phyloP scores from a whole-genome alignment of 176 grass and related monocot species.

The Dendrocalamus sinicus region DNA sequence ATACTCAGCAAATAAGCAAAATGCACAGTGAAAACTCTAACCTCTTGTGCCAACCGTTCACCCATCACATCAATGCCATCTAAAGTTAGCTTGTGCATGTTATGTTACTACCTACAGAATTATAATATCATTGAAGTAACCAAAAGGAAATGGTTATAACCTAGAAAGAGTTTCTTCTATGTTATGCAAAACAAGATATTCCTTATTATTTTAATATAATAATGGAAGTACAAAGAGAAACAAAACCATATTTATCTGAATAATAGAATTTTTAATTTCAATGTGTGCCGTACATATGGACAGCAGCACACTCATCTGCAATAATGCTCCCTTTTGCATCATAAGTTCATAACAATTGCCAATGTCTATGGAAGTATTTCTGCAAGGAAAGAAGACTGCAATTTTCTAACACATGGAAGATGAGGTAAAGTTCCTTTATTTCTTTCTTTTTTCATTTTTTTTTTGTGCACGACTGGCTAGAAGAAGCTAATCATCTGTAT shows the following conservation, averaged over 20 bases:
- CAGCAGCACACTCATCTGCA: constrained; percentile 16
- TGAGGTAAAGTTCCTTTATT: background rate
- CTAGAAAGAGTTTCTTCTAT: background rate
- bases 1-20: constrained; percentile 32
- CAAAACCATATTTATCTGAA: constrained; percentile 9
- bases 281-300: background rate
- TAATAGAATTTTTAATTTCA: background rate
- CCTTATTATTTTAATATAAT: background rate
- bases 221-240: background rate
- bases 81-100: constrained; percentile 88
- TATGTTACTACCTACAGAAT: constrained; percentile 74
- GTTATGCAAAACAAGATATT: background rate
- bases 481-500: constrained; percentile 24
- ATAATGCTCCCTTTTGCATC: constrained; percentile 21
- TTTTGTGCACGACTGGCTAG: background rate
- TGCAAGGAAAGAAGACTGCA: constrained; percentile 25
- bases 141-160: constrained; percentile 20
- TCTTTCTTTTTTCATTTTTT: background rate
- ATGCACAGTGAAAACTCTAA: constrained; percentile 49
- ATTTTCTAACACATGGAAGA: constrained; percentile 21
- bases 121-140: constrained; percentile 22
- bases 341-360: constrained; percentile 6
- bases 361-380: constrained; percentile 18
- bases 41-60: constrained; percentile 89
- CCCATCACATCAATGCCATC: constrained; percentile 99